Evolutionary conservation across 805 yeast genomes (phyloP).

Genomic region (Saccharomycopsis lassenensis): DNA sequence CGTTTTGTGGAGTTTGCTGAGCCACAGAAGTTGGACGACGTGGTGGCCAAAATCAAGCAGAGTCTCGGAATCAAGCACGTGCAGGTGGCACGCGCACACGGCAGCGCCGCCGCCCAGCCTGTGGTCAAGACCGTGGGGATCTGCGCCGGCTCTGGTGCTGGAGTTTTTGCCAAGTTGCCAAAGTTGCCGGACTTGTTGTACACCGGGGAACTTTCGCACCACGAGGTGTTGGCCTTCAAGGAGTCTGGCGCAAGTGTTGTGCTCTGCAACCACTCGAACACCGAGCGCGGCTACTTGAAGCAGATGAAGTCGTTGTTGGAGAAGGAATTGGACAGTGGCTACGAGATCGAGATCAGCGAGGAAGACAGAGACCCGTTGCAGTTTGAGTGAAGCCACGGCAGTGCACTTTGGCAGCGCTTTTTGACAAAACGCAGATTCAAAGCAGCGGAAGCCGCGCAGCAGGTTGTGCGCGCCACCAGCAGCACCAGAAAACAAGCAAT

Average conservation of each 20-base stretch:
- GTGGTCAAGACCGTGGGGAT: constrained; percentile 54
- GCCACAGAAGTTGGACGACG: constrained; percentile 32
- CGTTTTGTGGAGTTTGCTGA: constrained; percentile 42
- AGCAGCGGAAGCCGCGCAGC: too few relatives aligned
- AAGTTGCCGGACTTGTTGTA: constrained; percentile 57
- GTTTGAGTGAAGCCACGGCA: constrained; percentile 23
- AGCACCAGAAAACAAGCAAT: too few relatives aligned
- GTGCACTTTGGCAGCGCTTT: too few relatives aligned
- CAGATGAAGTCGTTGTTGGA: constrained; percentile 40
- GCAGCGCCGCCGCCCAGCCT: constrained; percentile 31
- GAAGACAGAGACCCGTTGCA: constrained; percentile 57
- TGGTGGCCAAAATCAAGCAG: constrained; percentile 43
- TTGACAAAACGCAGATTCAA: too few relatives aligned
- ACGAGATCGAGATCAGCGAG: constrained; percentile 39
- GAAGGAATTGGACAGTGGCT: constrained; percentile 27
- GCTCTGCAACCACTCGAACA: constrained; percentile 81
- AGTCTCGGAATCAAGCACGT: constrained; percentile 42
- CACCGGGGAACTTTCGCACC: constrained; percentile 94
- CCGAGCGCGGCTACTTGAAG: constrained; percentile 76
- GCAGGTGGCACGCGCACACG: too few relatives aligned
- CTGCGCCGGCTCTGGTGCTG: constrained; percentile 93
- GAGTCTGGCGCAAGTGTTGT: constrained; percentile 68
- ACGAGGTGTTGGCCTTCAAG: constrained; percentile 63
- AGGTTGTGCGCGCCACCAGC: too few relatives aligned
- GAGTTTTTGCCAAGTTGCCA: constrained; percentile 55